These are phyloP conservation scores for Hansenula lynferdii DNA, from an alignment of 1,139 yeast genomes.

Conservation along the genomic window DNA sequence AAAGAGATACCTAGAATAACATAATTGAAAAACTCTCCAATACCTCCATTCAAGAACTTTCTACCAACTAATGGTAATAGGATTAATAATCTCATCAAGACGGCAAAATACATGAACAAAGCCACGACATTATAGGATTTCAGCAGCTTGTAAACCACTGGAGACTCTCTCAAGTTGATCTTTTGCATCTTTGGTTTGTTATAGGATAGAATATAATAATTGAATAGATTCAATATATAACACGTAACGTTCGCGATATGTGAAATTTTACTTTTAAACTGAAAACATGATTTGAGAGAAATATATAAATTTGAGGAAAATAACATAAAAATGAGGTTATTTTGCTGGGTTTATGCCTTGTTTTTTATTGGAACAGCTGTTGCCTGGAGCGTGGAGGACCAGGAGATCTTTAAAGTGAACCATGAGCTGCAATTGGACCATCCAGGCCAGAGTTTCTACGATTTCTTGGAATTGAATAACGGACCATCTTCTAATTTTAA, in stretches of 20 bases:
- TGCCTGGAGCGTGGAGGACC: constrained; percentile 55
- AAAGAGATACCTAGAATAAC: constrained; percentile 15
- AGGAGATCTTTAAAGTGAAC: constrained; percentile 75
- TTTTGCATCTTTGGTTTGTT: constrained; percentile 10
- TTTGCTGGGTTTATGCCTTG: no score
- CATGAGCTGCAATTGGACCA: constrained; percentile 61
- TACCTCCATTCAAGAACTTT: constrained; percentile 61
- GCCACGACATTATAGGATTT: constrained; percentile 6
- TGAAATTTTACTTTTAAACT: no score
- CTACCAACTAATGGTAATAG: constrained; percentile 59
- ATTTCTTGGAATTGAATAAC: constrained; percentile 49
- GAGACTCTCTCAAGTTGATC: constrained; percentile 14
- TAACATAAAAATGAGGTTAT: no score
- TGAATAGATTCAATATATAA: no score
- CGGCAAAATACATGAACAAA: constrained; percentile 12
- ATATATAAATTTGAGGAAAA: no score
- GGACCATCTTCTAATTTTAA: constrained; percentile 52
- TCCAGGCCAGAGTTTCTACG: constrained; percentile 66
- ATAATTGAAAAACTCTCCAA: constrained; percentile 54
- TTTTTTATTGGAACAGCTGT: no score
- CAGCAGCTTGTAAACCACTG: constrained; percentile 4
- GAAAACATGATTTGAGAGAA: no score
- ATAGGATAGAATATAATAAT: no score
- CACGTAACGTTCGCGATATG: no score
- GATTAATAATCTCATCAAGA: constrained; percentile 36